A percentile compares a stretch with the other conserved stretches of the same genome.
phyloP scores from a whole-genome alignment of 2,329 filamentous ascomycete genomes.

The Colletotrichum sp. region DNA sequence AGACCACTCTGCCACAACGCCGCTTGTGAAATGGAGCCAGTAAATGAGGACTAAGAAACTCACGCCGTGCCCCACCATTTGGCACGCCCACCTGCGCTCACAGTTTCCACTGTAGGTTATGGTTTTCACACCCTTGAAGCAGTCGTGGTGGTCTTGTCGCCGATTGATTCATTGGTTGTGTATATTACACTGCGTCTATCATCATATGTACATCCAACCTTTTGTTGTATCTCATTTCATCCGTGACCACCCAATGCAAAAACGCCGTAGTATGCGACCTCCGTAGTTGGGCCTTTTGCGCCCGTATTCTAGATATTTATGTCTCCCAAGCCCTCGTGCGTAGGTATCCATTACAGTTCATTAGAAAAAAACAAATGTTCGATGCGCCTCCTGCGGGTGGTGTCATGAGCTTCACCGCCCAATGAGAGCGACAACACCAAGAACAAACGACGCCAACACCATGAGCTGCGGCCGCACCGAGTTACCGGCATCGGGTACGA shows the following conservation, averaged over 20 bases:
- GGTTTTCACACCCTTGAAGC: neutral
- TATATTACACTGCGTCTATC: neutral
- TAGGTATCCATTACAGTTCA: neutral
- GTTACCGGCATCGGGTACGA: conserved; percentile 73
- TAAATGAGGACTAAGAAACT: too few species aligned
- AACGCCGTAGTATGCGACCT: conserved; percentile 14
- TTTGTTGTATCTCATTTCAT: neutral
- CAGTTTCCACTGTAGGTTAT: neutral
- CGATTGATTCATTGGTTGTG: neutral
- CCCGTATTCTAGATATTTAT: neutral
- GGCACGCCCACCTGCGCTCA: neutral
- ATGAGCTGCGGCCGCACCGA: conserved; percentile 26
- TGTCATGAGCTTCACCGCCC: conserved; percentile 2
- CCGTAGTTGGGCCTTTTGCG: neutral
- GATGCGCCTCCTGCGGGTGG: neutral
- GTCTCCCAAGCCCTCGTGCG: neutral
- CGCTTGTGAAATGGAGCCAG: rapidly evolving
- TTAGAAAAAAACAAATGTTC: neutral
- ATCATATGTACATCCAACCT: neutral
- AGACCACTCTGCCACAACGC: conserved; percentile 22
- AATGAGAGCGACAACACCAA: conserved; percentile 21
- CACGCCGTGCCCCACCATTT: neutral
- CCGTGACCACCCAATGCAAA: neutral
- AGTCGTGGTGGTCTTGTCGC: neutral
- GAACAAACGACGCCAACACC: conserved; percentile 28